Evolutionary conservation across 768 basidiomycete species (phyloP).

Genomic region (Kwoniella mangroviensis): DNA sequence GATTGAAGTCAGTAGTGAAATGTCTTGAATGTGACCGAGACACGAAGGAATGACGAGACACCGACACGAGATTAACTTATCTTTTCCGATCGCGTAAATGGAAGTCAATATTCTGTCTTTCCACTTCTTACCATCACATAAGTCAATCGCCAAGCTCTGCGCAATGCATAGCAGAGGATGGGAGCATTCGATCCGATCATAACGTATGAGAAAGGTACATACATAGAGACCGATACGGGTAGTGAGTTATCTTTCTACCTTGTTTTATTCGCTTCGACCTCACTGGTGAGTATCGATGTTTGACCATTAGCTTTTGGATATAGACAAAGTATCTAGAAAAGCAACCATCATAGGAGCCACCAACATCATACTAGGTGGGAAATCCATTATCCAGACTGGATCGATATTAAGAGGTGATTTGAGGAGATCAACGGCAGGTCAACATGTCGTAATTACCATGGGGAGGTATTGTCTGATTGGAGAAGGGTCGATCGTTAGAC

Average conservation of each 20-base stretch:
- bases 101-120: not conserved
- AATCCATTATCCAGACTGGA: slow-evolving; percentile 84
- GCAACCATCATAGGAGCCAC: slow-evolving; percentile 90
- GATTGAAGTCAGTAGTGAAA: not conserved
- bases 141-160: not conserved
- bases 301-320: not conserved
- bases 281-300: not conserved
- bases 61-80: slow-evolving; percentile 7
- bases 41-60: not conserved
- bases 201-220: slow-evolving; percentile 47
- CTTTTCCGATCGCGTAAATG: slow-evolving; percentile 1
- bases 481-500: slow-evolving; percentile 79
- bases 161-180: slow-evolving; percentile 32
- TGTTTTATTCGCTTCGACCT: not conserved
- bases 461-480: slow-evolving; percentile 92
- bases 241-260: slow-evolving; percentile 26
- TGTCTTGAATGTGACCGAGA: slow-evolving; percentile 3
- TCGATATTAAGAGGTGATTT: slow-evolving; percentile 94
- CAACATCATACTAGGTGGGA: slow-evolving; percentile 96
- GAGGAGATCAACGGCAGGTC: slow-evolving; percentile 82
- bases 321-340: slow-evolving; percentile 85
- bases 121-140: not conserved
- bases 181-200: slow-evolving; percentile 50
- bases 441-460: slow-evolving; percentile 89
- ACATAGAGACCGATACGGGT: slow-evolving; percentile 52